phyloP scores from a whole-genome alignment of 2,329 filamentous ascomycete genomes.

The Trichothecium roseum region DNA sequence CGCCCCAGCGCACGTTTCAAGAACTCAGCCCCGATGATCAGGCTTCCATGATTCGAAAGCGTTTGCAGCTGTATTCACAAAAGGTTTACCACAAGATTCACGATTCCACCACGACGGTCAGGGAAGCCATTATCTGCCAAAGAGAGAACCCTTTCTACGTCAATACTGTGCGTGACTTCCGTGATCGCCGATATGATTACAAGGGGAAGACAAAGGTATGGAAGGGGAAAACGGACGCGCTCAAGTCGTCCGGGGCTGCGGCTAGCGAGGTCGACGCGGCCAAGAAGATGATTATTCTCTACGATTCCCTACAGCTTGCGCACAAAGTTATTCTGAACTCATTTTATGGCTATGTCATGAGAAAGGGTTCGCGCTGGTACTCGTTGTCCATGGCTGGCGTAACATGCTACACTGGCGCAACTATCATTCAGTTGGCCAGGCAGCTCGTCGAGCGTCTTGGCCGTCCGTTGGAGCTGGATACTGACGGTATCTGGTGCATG shows the following conservation, averaged over 20 bases:
- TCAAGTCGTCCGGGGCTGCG: constrained; percentile 74
- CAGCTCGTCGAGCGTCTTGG: constrained; percentile 90
- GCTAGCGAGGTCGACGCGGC: constrained; percentile 75
- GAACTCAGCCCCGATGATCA: constrained; percentile 78
- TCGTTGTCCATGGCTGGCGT: constrained; percentile 99
- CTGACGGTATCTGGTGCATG: constrained; percentile 99
- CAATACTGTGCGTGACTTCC: constrained; percentile 88
- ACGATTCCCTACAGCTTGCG: constrained; percentile 88
- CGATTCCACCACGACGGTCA: constrained; percentile 81
- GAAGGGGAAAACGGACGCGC: constrained; percentile 87
- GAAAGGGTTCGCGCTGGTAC: constrained; percentile 97
- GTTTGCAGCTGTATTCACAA: constrained; percentile 85
- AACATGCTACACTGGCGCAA: constrained; percentile 90
- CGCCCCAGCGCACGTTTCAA: constrained; percentile 63
- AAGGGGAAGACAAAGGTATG: constrained; percentile 97
- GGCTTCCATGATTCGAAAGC: constrained; percentile 68
- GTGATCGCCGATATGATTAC: constrained; percentile 95
- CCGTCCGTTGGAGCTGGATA: constrained; percentile 86
- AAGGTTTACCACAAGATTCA: constrained; percentile 99
- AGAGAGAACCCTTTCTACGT: constrained; percentile 98
- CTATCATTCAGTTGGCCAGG: constrained; percentile 93
- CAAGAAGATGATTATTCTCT: constrained; percentile 97
- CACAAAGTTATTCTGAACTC: constrained; percentile 99
- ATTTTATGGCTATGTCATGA: constrained; percentile 99
- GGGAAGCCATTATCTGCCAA: constrained; percentile 96